A percentile compares a stretch with the other conserved stretches of the same genome.
These are phyloP conservation scores for Moesziomyces antarcticus DNA, from an alignment of 1,284 basidiomycete species.

Conservation along the genomic window DNA sequence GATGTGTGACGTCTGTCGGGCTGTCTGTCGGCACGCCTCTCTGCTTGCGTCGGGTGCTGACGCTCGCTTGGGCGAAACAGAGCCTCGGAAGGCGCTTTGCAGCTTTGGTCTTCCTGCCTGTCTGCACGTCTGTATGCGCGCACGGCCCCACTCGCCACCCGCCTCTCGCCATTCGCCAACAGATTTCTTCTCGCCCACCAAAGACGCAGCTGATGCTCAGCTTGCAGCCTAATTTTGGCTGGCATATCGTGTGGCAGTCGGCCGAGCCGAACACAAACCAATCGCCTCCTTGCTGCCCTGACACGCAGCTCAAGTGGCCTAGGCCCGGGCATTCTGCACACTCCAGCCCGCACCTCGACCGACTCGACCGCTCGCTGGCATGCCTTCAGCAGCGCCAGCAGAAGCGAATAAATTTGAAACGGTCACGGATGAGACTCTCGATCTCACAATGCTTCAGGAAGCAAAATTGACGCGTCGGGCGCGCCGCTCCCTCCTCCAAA, in stretches of 20 bases:
- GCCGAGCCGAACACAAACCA: not conserved
- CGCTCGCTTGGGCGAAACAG: slow-evolving; percentile 5
- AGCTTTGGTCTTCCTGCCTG: too few relatives aligned
- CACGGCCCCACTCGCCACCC: not conserved
- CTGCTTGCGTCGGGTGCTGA: slow-evolving; percentile 7
- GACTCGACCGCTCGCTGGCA: too few relatives aligned
- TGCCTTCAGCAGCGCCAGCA: too few relatives aligned
- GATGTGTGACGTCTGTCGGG: slow-evolving; percentile 15
- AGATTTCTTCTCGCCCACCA: too few relatives aligned
- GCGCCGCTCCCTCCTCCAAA: not conserved
- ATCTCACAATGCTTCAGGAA: not conserved
- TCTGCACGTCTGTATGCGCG: not conserved
- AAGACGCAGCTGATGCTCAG: not conserved
- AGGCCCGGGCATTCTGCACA: too few relatives aligned
- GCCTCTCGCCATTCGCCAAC: too few relatives aligned
- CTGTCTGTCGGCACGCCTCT: not conserved
- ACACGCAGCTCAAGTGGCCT: too few relatives aligned
- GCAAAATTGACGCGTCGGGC: not conserved
- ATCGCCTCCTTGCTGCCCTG: not conserved
- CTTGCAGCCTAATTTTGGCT: not conserved
- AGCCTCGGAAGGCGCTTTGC: too few relatives aligned
- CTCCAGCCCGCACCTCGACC: too few relatives aligned
- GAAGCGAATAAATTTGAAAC: too few relatives aligned
- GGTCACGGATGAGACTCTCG: not conserved
- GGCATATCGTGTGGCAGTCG: not conserved